phyloP scores from a whole-genome alignment of 352 stramenopile genomes.

The Phytopythium vexans region DNA sequence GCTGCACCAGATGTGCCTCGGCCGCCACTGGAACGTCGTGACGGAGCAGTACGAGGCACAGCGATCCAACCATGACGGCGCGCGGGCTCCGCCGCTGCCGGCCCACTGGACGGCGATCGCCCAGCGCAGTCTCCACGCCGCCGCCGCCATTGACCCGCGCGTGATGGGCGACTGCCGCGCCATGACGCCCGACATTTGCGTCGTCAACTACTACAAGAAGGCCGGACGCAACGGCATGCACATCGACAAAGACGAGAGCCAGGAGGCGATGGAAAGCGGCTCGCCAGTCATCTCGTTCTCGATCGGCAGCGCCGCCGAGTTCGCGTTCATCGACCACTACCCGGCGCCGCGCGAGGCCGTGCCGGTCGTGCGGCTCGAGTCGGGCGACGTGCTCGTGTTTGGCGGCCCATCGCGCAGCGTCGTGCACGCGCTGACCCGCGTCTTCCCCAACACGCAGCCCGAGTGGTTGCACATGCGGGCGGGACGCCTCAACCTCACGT shows the following conservation, averaged over 20 bases:
- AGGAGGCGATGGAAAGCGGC: slow-evolving; percentile 49
- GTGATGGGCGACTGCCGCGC: slow-evolving; percentile 44
- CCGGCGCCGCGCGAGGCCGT: slow-evolving; percentile 39
- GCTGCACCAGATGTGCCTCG: slow-evolving; percentile 73
- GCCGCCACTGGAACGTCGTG: slow-evolving; percentile 67
- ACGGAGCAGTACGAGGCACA: slow-evolving; percentile 61
- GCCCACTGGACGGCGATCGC: slow-evolving; percentile 29
- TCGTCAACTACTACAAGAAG: slow-evolving; percentile 81
- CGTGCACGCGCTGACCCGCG: slow-evolving; percentile 61
- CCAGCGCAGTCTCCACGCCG: slow-evolving; percentile 31
- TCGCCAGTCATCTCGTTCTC: slow-evolving; percentile 74
- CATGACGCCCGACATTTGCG: slow-evolving; percentile 60
- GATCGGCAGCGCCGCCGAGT: slow-evolving; percentile 59
- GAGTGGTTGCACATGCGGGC: slow-evolving; percentile 53
- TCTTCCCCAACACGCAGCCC: slow-evolving; percentile 54
- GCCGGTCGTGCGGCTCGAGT: slow-evolving; percentile 59
- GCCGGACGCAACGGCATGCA: slow-evolving; percentile 71
- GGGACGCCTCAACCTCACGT: slow-evolving; percentile 68
- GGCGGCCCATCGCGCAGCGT: slow-evolving; percentile 51
- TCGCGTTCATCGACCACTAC: slow-evolving; percentile 69
- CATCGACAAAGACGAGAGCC: slow-evolving; percentile 70
- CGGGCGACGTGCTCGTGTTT: slow-evolving; percentile 71
- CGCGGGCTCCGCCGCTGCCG: slow-evolving; percentile 27
- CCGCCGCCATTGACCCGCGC: slow-evolving; percentile 25
- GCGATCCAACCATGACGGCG: slow-evolving; percentile 56